Conservation (phyloP, 108 stramenopile genomes). For the Aurantiochytrium sp. region DNA sequence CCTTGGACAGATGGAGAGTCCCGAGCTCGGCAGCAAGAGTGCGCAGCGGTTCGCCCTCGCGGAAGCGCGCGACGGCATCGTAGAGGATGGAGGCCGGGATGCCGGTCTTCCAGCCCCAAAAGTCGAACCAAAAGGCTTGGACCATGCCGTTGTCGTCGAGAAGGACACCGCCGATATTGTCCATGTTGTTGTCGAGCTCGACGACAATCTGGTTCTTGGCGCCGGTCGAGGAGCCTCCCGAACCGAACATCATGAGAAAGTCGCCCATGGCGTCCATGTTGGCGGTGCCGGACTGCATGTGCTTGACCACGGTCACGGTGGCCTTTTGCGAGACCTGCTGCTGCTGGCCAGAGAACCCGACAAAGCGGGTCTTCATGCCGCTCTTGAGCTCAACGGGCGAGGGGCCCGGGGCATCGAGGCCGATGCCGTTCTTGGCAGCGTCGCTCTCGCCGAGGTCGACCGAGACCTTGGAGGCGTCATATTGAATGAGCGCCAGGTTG, state of each 20-base stretch:
- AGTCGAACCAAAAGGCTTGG: constrained; percentile 16
- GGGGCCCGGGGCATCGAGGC: neutral
- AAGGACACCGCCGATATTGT: neutral
- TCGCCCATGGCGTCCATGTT: neutral
- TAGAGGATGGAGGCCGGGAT: neutral
- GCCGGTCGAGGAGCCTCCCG: neutral
- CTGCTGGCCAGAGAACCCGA: neutral
- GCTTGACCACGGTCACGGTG: neutral
- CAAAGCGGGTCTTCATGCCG: neutral
- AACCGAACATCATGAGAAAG: neutral
- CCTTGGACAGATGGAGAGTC: neutral
- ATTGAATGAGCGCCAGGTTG: constrained; percentile 44
- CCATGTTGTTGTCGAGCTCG: constrained; percentile 14
- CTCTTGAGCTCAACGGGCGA: neutral
- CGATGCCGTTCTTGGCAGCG: neutral
- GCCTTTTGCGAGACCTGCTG: neutral
- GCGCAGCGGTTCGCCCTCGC: neutral
- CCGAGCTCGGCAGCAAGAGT: neutral
- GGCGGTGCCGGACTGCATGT: neutral
- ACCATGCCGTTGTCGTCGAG: neutral
- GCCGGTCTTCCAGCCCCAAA: neutral
- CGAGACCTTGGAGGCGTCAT: constrained; percentile 42
- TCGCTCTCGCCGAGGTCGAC: neutral
- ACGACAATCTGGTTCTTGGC: neutral
- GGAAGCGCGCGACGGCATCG: neutral